These are phyloP conservation scores for Fusarium veterinarium DNA, from an alignment of 2,329 filamentous ascomycete species.

Conservation along the genomic window DNA sequence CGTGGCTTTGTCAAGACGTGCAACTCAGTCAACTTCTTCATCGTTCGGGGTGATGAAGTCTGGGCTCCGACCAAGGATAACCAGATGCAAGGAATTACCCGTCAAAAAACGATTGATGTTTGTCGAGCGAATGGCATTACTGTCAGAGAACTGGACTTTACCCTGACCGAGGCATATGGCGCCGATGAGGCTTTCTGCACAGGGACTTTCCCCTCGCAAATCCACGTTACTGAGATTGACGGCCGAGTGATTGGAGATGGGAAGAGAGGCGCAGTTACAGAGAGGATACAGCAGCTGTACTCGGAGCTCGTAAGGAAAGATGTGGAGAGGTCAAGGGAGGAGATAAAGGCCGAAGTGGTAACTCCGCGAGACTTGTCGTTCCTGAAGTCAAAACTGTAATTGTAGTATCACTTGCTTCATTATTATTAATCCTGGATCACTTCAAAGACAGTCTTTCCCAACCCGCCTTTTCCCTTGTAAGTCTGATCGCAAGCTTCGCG, in stretches of 20 bases:
- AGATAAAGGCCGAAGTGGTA: neutral
- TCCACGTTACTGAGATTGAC: neutral
- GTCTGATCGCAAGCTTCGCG: neutral
- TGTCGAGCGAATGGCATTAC: neutral
- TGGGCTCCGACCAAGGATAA: slow-evolving; percentile 16
- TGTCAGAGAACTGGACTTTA: neutral
- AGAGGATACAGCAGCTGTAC: slow-evolving; percentile 1
- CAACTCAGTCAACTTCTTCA: slow-evolving; percentile 18
- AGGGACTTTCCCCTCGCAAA: neutral
- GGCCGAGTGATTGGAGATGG: neutral
- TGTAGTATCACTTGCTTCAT: rapidly evolving
- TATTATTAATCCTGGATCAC: neutral
- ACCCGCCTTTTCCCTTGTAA: rapidly evolving
- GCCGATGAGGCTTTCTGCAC: slow-evolving; percentile 11
- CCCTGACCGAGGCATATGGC: neutral
- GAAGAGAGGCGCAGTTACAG: neutral
- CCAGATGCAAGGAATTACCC: slow-evolving; percentile 7
- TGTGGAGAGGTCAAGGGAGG: neutral
- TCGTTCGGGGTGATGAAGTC: neutral
- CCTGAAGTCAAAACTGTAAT: slow-evolving; percentile 1
- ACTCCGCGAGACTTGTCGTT: neutral
- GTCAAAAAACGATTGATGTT: neutral
- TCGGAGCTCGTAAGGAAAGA: neutral
- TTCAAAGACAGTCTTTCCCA: neutral
- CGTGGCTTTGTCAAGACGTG: neutral